Percentiles rank a stretch among this genome's conserved stretches.
phyloP scores from a whole-genome alignment of 768 basidiomycete genomes.

The Kwoniella mangroviensis region DNA sequence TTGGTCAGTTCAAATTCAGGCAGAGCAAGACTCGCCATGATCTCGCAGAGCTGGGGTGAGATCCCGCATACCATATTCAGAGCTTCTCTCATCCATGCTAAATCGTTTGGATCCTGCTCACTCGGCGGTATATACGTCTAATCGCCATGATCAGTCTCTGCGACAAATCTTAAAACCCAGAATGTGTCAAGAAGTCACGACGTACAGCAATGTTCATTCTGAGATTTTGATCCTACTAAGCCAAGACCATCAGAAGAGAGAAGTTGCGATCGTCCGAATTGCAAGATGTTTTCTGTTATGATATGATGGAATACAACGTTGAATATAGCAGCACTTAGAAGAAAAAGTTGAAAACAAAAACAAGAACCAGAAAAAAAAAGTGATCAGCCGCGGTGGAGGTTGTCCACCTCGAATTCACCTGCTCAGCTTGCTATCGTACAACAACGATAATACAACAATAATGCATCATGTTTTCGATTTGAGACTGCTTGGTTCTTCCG shows the following conservation, averaged over 20 bases:
- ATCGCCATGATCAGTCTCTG: background rate
- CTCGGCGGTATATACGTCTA: constrained; percentile 55
- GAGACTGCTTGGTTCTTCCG: too few species aligned
- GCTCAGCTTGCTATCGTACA: too few species aligned
- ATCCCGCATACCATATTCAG: constrained; percentile 79
- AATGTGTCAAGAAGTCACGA: too few species aligned
- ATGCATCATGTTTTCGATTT: background rate
- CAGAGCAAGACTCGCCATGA: background rate
- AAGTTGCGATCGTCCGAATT: too few species aligned
- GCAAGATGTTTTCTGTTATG: too few species aligned
- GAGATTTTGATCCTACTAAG: background rate
- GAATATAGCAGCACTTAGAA: background rate
- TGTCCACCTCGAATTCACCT: constrained; percentile 3
- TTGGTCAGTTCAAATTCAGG: background rate
- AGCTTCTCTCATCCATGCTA: constrained; percentile 78
- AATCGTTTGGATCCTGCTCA: constrained; percentile 58
- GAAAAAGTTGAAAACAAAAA: background rate
- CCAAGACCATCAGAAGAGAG: background rate
- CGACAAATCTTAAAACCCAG: too few species aligned
- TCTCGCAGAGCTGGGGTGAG: background rate
- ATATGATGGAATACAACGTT: too few species aligned
- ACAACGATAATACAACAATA: background rate
- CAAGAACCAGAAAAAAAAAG: constrained; percentile 10
- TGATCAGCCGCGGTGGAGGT: constrained; percentile 23
- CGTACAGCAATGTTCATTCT: constrained; percentile 25